phyloP scores from a whole-genome alignment of 148 eudicot genomes.

The Diospyros kaki region DNA sequence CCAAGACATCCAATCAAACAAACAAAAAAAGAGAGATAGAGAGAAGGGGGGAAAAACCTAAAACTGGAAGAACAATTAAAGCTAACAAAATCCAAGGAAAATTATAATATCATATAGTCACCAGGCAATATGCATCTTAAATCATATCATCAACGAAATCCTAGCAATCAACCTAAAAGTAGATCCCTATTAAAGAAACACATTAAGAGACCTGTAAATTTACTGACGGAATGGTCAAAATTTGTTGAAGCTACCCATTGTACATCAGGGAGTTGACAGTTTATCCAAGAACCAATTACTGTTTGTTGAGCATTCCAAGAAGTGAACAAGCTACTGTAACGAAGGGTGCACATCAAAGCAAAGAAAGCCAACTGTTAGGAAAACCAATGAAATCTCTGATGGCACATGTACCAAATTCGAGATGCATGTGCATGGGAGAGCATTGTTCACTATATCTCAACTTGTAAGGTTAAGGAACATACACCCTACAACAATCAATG shows the following conservation, averaged over 20 bases:
- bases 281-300: neutral
- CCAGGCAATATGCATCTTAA: neutral
- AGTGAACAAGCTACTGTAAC: neutral
- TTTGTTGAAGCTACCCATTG: neutral
- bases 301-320: neutral
- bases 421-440: neutral
- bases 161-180: neutral
- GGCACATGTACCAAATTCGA: neutral
- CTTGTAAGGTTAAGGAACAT: neutral
- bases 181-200: neutral
- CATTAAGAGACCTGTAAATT: neutral
- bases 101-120: constrained; percentile 3
- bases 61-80: neutral
- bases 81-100: neutral
- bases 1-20: constrained; percentile 5
- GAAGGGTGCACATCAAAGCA: neutral
- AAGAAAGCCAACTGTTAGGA: neutral
- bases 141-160: too few relatives aligned
- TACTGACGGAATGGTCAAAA: neutral
- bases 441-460: neutral
- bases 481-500: neutral
- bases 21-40: neutral
- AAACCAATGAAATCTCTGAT: neutral
- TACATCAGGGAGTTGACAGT: neutral
- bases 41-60: neutral